Conservation (phyloP, 225 moss, liverwort and hornwort genomes). For the Marchantia paleacea region DNA sequence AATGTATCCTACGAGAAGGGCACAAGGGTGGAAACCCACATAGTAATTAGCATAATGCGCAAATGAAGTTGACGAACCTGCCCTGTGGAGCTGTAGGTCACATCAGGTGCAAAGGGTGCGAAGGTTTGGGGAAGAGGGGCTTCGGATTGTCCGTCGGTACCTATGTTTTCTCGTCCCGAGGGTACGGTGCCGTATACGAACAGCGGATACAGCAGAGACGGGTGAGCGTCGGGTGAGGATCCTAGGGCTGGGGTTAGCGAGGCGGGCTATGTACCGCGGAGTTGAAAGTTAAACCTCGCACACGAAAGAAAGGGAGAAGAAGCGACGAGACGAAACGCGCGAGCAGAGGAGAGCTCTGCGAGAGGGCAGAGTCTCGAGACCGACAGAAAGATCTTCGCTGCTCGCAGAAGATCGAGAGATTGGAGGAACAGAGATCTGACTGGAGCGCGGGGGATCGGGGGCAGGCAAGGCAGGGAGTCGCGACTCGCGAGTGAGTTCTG, state of each 20-base stretch:
- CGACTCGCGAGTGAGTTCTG: neutral
- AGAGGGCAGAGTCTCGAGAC: constrained; percentile 1
- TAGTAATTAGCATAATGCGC: no score
- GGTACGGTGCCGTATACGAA: neutral
- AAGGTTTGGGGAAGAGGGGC: neutral
- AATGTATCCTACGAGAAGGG: no score
- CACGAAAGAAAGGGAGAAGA: neutral
- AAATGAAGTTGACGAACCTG: no score
- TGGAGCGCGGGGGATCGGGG: constrained; percentile 9
- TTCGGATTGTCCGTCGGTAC: neutral
- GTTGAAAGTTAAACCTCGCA: neutral
- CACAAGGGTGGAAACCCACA: no score
- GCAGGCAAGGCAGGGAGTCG: neutral
- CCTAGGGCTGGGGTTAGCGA: neutral
- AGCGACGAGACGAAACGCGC: neutral
- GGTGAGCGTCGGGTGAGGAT: neutral
- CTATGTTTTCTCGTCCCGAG: neutral
- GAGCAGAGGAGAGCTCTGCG: neutral
- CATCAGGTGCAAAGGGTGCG: no score
- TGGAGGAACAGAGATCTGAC: neutral
- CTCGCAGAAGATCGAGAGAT: neutral
- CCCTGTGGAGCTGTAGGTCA: no score
- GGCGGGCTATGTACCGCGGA: neutral
- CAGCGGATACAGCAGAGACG: neutral
- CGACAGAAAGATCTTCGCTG: neutral